These are phyloP conservation scores for Silybum marianum DNA, from an alignment of 129 eudicot species.

Conservation along the genomic window DNA sequence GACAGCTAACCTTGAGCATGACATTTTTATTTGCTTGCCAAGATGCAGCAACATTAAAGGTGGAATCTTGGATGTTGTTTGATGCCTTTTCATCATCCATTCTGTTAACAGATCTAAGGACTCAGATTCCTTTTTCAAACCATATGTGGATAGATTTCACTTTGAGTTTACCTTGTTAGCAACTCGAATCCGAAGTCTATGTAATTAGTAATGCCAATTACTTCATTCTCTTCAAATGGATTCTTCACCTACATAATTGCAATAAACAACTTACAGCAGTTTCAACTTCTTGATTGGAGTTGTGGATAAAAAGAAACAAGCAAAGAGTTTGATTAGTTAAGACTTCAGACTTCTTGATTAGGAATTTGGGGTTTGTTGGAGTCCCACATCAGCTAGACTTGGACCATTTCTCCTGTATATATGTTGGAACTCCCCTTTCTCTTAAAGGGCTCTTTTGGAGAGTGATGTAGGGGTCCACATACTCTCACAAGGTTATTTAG, in stretches of 20 bases:
- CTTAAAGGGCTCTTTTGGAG: too few relatives aligned
- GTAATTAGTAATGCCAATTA: conserved; percentile 87
- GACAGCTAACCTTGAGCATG: conserved; percentile 63
- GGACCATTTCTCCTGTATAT: too few relatives aligned
- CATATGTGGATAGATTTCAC: not conserved
- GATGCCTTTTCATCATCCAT: conserved; percentile 55
- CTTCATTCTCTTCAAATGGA: conserved; percentile 73
- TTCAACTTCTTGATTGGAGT: not conserved
- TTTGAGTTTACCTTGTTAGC: conserved; percentile 59
- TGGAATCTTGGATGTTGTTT: conserved; percentile 63
- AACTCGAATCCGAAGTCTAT: conserved; percentile 94
- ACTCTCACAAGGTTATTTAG: too few relatives aligned
- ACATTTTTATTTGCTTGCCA: conserved; percentile 98
- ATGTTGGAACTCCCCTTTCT: too few relatives aligned
- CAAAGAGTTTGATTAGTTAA: not conserved
- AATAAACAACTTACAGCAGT: not conserved
- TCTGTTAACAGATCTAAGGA: conserved; percentile 35
- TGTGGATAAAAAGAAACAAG: not conserved
- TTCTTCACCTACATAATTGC: conserved; percentile 65
- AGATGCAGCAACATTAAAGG: conserved; percentile 92
- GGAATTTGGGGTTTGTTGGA: not conserved
- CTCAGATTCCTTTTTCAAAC: conserved; percentile 16
- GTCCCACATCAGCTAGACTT: too few relatives aligned
- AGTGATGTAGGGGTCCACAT: too few relatives aligned
- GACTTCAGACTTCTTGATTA: not conserved